A percentile compares a stretch with the other conserved stretches of the same genome.
phyloP scores from a whole-genome alignment of 371 early-diverging fungal species.

The Actinomortierella ambigua region DNA sequence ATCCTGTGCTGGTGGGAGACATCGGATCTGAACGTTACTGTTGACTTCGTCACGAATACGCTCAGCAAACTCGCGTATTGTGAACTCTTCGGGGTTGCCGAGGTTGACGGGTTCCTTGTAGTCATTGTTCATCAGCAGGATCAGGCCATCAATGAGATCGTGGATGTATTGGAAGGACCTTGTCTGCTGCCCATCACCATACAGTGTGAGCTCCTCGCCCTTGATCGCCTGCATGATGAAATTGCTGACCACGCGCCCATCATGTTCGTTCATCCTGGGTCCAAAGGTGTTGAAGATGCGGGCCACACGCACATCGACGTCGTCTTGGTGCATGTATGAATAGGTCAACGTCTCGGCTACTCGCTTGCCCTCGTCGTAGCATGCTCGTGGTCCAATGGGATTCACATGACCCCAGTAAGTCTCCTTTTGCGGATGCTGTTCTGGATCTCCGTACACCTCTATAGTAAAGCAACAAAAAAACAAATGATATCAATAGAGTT shows the following conservation, averaged over 20 bases:
- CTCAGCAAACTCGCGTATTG: conserved; percentile 81
- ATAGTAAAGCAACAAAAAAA: conserved; percentile 3
- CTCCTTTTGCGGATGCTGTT: conserved; percentile 88
- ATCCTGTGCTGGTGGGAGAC: conserved; percentile 73
- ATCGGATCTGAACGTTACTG: conserved; percentile 63
- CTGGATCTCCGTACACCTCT: conserved; percentile 93
- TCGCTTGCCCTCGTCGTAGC: conserved; percentile 93
- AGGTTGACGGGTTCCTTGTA: conserved; percentile 81
- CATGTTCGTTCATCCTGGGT: conserved; percentile 88
- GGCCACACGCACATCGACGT: conserved; percentile 85
- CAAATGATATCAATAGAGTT: conserved; percentile 6
- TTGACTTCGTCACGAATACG: conserved; percentile 74
- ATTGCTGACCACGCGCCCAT: conserved; percentile 91
- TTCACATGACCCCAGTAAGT: conserved; percentile 90
- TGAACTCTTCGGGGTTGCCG: conserved; percentile 90
- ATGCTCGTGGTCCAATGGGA: conserved; percentile 85
- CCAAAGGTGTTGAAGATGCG: conserved; percentile 87
- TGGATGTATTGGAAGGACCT: conserved; percentile 90
- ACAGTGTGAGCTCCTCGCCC: conserved; percentile 79
- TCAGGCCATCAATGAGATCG: conserved; percentile 86
- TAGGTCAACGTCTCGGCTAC: conserved; percentile 89
- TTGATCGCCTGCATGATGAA: conserved; percentile 88
- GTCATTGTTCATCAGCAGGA: conserved; percentile 77
- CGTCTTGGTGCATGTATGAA: conserved; percentile 79
- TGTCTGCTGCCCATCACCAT: conserved; percentile 86